Evolutionary conservation across 2,329 filamentous ascomycete species (phyloP), one percentile per base, ranked within the genome.

Genomic region (Fusarium armeniacum): DNA sequence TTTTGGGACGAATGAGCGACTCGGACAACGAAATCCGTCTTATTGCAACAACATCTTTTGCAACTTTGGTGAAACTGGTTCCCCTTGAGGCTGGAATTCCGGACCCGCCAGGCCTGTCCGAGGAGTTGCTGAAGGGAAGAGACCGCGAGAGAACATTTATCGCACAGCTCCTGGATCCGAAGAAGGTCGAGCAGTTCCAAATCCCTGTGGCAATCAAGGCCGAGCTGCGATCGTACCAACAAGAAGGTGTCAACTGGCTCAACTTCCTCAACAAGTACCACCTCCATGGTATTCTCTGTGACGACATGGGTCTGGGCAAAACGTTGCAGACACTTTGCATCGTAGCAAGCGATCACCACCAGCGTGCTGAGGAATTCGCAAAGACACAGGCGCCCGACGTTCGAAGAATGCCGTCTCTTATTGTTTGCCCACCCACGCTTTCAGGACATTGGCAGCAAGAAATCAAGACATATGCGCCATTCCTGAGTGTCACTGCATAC

Each of bases 371-470:
- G 76, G 94, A 98, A 76, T 98, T 91, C 78, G 90, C 90, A 30
- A 93, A 91, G 80, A 97, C 94, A 0, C 87, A 91, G 47, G 89
- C 93, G 30, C 85, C 89, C 1, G 96, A 99, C 76, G 88, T 89
- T 54, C 89, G 93, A 62, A 90, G 88, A 58, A 83, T 99, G 41
- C 94, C 96, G 3, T 97, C 95, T 15, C 86, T 99, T 57, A 98
- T 99, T 67, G 92, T 99, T 50, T 99, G 96, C 76, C 97, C 96
- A 8, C 96, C 96, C 2, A 98, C 96, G 0, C 85, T 99, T 26
- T 98, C 96, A 20, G 96, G 97, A 11, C 96, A 99, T 81, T 99
- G 96, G 96, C 94, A 98, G 79, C 96, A 99, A 78, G 96, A 99
- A 78, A 94, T 99, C 74, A 93, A 93, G 77, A 91, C 94, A 50